Evolutionary conservation across 768 basidiomycete genomes (phyloP).

Genomic region (Psilocybe cyanescens): DNA sequence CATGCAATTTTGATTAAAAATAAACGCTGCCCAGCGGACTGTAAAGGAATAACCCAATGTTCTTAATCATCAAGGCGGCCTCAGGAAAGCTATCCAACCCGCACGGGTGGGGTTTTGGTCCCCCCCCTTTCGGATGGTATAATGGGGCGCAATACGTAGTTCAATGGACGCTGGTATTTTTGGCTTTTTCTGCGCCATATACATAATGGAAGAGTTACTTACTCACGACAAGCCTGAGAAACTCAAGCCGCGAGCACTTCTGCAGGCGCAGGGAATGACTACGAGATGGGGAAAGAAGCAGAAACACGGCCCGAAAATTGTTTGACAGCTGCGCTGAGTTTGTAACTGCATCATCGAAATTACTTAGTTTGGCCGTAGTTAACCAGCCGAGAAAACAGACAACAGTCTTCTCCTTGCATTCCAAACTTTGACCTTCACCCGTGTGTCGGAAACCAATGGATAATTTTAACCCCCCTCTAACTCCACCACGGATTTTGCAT

Average conservation of each 20-base stretch:
- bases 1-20: background rate
- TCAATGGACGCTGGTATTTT: background rate
- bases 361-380: background rate
- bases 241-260: background rate
- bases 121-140: too few relatives aligned
- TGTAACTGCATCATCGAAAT: background rate
- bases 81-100: background rate
- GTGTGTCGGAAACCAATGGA: background rate
- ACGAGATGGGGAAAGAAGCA: background rate
- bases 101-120: background rate
- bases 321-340: background rate
- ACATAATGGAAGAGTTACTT: background rate
- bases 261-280: background rate
- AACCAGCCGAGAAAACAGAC: background rate
- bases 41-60: too few relatives aligned
- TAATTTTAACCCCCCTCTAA: background rate
- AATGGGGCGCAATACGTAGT: background rate
- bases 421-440: background rate
- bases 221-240: constrained; percentile 2
- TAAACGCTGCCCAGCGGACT: background rate
- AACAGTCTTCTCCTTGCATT: background rate
- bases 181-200: background rate
- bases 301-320: background rate
- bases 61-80: background rate
- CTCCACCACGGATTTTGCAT: background rate